Evolutionary conservation across 768 basidiomycete species (phyloP), one percentile per base, ranked within the genome.

Genomic region (Boletus fagicola): DNA sequence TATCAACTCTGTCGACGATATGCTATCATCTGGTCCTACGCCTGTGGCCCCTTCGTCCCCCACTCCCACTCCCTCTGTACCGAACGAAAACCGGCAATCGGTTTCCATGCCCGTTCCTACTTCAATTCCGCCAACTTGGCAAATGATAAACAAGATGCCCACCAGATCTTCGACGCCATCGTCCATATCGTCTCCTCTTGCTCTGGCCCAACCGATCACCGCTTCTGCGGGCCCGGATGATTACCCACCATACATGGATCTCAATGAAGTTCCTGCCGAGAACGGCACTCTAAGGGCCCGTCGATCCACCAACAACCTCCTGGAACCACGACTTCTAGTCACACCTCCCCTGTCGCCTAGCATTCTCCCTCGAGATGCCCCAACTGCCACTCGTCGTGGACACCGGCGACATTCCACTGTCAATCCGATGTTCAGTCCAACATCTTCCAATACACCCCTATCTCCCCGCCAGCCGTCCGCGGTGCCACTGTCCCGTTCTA

Each of bases 101-200:
- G 66, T 70, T 22, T 67, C 75, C 20, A 69, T 76, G 52, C 75
- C 76, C 13, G 58, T 62, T 16, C 74, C 76, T 39, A 74, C 79
- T 13, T 80, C 83, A 30, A 78, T 83, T n/a, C 72, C 71, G 42
- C 68, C 75, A n/a, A 61, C 72, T 45, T 77, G 77, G 71, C 76
- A 74, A 62, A 71, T 72, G 39, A 63, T 72, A 55, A 74, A 65
- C 63, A 74, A 75, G 53, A 66, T 89, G 59, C 83, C 87, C 51
- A 92, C 91, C 10, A 80, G 92, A 49, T 92, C 92, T 8, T 93
- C 91, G 11, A 94, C 92, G 0, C 92, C 92, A 16, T 93, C 92
- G 3, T 94, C 92, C 18, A 82, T 92, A 51, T 92, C 92, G 24
- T 94, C 92, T 13, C 92, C 92, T 54, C 79, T 94, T 42, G 92